A percentile compares a stretch with the other conserved stretches of the same genome.
These are phyloP conservation scores for Lentinus brumalis DNA, from an alignment of 768 basidiomycete genomes.

Conservation along the genomic window DNA sequence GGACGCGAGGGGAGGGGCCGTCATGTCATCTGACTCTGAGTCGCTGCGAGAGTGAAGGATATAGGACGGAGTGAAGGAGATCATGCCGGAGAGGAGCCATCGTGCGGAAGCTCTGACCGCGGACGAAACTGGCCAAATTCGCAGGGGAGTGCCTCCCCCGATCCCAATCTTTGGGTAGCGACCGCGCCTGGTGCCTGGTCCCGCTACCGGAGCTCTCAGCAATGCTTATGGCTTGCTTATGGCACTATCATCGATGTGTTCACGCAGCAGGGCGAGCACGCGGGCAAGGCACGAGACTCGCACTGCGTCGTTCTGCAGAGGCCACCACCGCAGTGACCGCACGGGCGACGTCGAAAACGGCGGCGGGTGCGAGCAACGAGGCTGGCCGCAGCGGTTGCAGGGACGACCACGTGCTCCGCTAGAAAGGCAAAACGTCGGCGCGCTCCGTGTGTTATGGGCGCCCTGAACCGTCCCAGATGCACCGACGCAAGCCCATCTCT, in stretches of 20 bases:
- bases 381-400: too few relatives aligned
- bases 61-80: slow-evolving; percentile 9
- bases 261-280: too few relatives aligned
- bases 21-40: slow-evolving; percentile 19
- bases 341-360: too few relatives aligned
- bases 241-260: too few relatives aligned
- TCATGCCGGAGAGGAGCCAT: background rate
- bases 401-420: too few relatives aligned
- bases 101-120: background rate
- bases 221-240: background rate
- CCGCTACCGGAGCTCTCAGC: background rate
- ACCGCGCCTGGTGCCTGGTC: slow-evolving; percentile 14
- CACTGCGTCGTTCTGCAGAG: too few relatives aligned
- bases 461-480: slow-evolving; percentile 29
- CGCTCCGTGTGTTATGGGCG: too few relatives aligned
- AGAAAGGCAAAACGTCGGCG: too few relatives aligned
- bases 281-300: too few relatives aligned
- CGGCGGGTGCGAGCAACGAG: too few relatives aligned
- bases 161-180: slow-evolving; percentile 41
- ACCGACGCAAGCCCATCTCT: slow-evolving; percentile 50
- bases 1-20: slow-evolving; percentile 13
- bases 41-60: slow-evolving; percentile 2
- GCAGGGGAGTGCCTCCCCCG: slow-evolving; percentile 30
- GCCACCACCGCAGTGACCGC: too few relatives aligned
- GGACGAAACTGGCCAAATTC: slow-evolving; percentile 5